phyloP scores from a whole-genome alignment of 225 moss, liverwort and hornwort species.

The Pseudoscleropodium purum region DNA sequence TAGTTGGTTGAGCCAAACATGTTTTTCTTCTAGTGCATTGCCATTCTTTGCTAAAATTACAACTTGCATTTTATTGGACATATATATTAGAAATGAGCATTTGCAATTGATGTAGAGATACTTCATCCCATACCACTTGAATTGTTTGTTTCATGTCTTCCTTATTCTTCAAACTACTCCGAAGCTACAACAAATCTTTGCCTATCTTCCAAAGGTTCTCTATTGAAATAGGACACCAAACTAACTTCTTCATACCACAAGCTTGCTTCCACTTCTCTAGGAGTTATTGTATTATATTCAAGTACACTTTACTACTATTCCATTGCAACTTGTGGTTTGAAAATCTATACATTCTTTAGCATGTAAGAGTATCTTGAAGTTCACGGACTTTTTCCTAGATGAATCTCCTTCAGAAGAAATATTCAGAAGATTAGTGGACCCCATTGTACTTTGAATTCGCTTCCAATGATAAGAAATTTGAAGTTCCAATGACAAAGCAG shows the following conservation, averaged over 20 bases:
- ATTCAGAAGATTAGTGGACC: not conserved
- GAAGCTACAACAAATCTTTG: not conserved
- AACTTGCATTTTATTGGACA: not conserved
- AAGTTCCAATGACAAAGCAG: not conserved
- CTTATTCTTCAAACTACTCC: too few species aligned
- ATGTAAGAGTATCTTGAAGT: not conserved
- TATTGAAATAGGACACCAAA: not conserved
- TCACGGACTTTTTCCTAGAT: not conserved
- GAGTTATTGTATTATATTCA: not conserved
- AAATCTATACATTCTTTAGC: not conserved
- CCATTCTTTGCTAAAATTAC: not conserved
- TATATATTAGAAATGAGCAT: not conserved
- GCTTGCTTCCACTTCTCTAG: fast-evolving
- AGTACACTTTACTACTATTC: not conserved
- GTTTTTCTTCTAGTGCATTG: too few species aligned
- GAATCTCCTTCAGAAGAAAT: not conserved
- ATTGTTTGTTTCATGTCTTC: not conserved
- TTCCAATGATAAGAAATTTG: not conserved
- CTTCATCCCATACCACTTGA: not conserved
- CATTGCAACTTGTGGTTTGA: not conserved
- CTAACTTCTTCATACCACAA: not conserved
- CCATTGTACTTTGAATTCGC: not conserved
- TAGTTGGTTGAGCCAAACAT: too few species aligned
- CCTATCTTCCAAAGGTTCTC: not conserved
- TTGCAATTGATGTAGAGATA: not conserved